Evolutionary conservation across 257 asterid genomes (phyloP).

Genomic region (Verbascum thapsus): DNA sequence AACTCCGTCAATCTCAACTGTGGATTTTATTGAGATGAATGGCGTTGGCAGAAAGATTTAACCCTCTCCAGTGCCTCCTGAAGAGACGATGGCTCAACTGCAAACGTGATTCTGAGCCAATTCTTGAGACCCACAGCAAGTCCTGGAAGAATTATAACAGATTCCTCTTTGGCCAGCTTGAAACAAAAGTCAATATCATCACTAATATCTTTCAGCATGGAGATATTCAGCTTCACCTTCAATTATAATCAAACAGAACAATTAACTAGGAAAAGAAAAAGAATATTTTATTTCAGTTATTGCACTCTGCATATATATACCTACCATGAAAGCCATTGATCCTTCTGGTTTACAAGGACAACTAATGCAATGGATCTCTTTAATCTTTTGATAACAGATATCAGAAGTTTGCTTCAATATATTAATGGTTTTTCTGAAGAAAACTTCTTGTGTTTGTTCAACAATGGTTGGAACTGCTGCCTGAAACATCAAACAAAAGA

Average conservation of each 20-base stretch:
- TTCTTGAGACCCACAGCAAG: conserved; percentile 71
- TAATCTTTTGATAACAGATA: conserved; percentile 46
- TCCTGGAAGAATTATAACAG: conserved; percentile 83
- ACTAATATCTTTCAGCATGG: conserved; percentile 53
- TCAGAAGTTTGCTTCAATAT: conserved; percentile 56
- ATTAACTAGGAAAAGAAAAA: neutral
- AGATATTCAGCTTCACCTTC: conserved; percentile 57
- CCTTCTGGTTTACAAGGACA: conserved; percentile 74
- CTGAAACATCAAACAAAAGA: conserved; percentile 31
- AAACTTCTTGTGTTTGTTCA: conserved; percentile 56
- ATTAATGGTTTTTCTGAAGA: conserved; percentile 56
- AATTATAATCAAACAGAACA: neutral
- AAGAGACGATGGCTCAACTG: conserved; percentile 62
- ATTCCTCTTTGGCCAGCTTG: conserved; percentile 81
- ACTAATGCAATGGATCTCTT: conserved; percentile 59
- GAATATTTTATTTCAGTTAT: neutral
- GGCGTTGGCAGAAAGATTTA: conserved; percentile 59
- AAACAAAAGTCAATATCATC: conserved; percentile 79
- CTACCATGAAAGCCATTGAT: conserved; percentile 77
- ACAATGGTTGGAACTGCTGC: conserved; percentile 77
- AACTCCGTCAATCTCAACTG: neutral
- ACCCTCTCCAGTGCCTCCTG: conserved; percentile 65
- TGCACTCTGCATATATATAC: neutral
- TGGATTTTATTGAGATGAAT: conserved; percentile 40
- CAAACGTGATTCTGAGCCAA: conserved; percentile 79